Conservation (phyloP, 2,329 filamentous ascomycete genomes). For the Plectosphaerella sp. region DNA sequence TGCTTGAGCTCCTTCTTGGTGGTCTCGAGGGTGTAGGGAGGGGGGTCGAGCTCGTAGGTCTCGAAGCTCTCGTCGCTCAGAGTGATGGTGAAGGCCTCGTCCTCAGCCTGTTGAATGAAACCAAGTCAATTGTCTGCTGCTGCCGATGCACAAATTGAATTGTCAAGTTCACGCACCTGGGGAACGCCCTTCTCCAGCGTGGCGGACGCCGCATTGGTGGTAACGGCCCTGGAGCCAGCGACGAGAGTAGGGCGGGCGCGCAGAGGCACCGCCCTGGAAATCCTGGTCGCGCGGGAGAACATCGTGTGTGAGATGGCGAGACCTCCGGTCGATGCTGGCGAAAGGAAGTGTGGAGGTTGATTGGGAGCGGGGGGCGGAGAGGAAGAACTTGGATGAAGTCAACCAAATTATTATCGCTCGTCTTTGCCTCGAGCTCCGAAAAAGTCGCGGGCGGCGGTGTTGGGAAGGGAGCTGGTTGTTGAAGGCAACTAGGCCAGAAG, state of each 20-base stretch:
- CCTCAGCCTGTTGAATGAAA: constrained; percentile 65
- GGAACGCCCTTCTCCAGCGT: constrained; percentile 74
- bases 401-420: constrained; percentile 19
- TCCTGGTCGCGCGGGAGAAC: constrained; percentile 68
- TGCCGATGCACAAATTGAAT: background rate
- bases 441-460: constrained; percentile 32
- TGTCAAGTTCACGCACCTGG: constrained; percentile 34
- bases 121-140: constrained; percentile 11
- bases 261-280: constrained; percentile 57
- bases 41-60: constrained; percentile 97
- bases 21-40: constrained; percentile 83
- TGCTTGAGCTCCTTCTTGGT: constrained; percentile 98
- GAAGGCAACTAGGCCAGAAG: constrained; percentile 25
- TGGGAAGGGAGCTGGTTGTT: constrained; percentile 31
- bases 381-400: constrained; percentile 3
- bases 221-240: constrained; percentile 69
- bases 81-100: constrained; percentile 85
- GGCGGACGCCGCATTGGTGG: constrained; percentile 89
- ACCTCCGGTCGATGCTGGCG: constrained; percentile 23
- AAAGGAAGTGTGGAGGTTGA: constrained; percentile 17
- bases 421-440: constrained; percentile 31
- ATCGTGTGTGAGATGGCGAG: constrained; percentile 39
- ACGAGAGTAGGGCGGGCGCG: constrained; percentile 42
- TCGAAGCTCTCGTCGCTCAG: constrained; percentile 99
- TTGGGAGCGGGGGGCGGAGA: constrained; percentile 19